Conservation (phyloP, 495 filamentous ascomycete species). For the Glonium stellatum region DNA sequence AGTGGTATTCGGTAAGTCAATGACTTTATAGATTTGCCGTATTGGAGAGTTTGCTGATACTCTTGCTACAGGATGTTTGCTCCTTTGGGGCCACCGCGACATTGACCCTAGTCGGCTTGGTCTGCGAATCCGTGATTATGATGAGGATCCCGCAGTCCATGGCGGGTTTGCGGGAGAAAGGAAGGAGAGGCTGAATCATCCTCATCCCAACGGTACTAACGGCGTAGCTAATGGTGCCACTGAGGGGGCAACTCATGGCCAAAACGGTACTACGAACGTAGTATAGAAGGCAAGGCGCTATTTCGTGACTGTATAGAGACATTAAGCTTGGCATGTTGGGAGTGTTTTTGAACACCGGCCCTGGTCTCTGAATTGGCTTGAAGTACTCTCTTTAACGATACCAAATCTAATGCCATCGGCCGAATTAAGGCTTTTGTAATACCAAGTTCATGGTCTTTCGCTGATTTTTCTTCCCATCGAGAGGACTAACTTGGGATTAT, state of each 20-base stretch:
- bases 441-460: too few species aligned
- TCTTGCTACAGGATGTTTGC: slow-evolving; percentile 24
- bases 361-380: too few species aligned
- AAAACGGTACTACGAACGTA: neutral
- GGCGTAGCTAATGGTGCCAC: neutral
- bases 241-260: neutral
- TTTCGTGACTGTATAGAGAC: too few species aligned
- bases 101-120: slow-evolving; percentile 48
- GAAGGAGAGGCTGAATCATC: neutral
- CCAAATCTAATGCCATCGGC: too few species aligned
- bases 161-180: neutral
- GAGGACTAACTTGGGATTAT: too few species aligned
- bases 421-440: too few species aligned
- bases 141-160: slow-evolving; percentile 29
- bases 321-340: too few species aligned
- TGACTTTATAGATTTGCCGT: slow-evolving; percentile 20
- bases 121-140: slow-evolving; percentile 41
- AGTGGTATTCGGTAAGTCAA: slow-evolving; percentile 42
- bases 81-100: slow-evolving; percentile 46
- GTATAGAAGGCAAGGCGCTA: too few species aligned
- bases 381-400: too few species aligned
- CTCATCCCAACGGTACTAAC: neutral
- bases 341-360: too few species aligned
- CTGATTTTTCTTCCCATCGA: too few species aligned
- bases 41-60: too few species aligned